A percentile compares a stretch with the other conserved stretches of the same genome.
Evolutionary conservation across 371 early-diverging fungal genomes (phyloP).

Genomic region (Zychaea mexicana): DNA sequence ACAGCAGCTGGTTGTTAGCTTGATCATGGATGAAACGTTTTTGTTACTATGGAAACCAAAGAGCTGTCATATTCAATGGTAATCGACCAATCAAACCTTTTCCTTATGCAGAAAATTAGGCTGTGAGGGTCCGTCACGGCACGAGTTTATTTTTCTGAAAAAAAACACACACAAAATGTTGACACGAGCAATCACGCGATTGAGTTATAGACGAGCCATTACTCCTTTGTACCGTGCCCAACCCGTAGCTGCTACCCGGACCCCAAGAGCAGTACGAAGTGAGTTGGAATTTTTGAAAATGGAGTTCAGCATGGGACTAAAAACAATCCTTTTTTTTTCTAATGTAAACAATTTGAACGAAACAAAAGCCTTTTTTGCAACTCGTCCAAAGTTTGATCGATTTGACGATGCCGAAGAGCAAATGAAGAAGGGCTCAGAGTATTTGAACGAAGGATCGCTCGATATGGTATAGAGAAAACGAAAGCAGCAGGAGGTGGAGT

Average conservation of each 20-base stretch:
- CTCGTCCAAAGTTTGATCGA: slow-evolving; percentile 28
- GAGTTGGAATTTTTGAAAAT: background rate
- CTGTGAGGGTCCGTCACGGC: background rate
- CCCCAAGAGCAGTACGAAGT: background rate
- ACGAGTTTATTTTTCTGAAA: background rate
- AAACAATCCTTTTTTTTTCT: background rate
- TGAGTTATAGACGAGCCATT: background rate
- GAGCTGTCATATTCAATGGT: too few species aligned
- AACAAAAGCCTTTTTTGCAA: slow-evolving; percentile 30
- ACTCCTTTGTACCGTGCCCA: background rate
- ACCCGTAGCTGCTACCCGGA: background rate
- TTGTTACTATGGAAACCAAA: too few species aligned
- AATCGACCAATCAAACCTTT: background rate
- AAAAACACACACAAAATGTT: background rate
- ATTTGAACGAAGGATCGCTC: slow-evolving; percentile 44
- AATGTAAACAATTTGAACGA: background rate
- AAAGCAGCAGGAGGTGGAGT: background rate
- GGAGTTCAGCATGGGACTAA: background rate
- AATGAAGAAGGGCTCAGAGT: slow-evolving; percentile 40
- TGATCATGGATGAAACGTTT: too few species aligned
- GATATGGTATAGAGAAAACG: slow-evolving; percentile 36
- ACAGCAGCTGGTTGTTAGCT: too few species aligned
- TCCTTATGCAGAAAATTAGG: background rate
- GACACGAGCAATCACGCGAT: slow-evolving; percentile 1
- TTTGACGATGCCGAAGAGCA: slow-evolving; percentile 45